Conservation (phyloP, 2,329 filamentous ascomycete species). For the Colletotrichum sp. region DNA sequence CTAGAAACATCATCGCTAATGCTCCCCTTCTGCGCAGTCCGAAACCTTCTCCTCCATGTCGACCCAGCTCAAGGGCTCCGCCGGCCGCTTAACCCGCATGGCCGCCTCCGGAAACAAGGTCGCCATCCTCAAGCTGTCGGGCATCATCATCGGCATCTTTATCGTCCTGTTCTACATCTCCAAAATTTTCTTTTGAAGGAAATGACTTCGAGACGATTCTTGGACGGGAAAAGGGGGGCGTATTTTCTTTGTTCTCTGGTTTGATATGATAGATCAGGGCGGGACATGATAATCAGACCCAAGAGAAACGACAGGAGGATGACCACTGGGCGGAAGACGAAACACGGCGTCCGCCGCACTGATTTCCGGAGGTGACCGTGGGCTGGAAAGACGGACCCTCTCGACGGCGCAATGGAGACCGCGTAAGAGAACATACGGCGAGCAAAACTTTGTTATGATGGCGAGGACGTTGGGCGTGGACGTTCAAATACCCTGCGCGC, state of each 20-base stretch:
- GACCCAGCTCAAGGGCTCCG: conserved; percentile 82
- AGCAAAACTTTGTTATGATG: background rate
- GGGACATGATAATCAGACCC: background rate
- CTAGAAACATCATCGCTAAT: background rate
- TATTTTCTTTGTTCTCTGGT: background rate
- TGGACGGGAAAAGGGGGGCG: background rate
- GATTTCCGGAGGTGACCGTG: background rate
- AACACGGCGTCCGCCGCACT: background rate
- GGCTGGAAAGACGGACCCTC: background rate
- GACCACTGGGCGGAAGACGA: background rate
- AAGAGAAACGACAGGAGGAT: background rate
- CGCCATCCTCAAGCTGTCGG: conserved; percentile 87
- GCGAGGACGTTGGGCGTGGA: conserved; percentile 5
- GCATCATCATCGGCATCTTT: conserved; percentile 76
- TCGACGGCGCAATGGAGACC: background rate
- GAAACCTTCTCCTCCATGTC: conserved; percentile 92
- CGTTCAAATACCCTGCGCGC: conserved; percentile 19
- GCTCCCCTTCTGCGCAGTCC: conserved; percentile 53
- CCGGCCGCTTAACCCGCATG: conserved; percentile 84
- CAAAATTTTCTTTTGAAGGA: conserved; percentile 64
- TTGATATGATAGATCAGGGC: background rate
- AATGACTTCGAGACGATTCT: background rate
- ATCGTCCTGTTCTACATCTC: conserved; percentile 77
- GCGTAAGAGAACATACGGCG: background rate
- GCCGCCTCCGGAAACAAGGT: conserved; percentile 89